Conservation (phyloP, 306 rosid genomes). For the Quillaja saponaria region DNA sequence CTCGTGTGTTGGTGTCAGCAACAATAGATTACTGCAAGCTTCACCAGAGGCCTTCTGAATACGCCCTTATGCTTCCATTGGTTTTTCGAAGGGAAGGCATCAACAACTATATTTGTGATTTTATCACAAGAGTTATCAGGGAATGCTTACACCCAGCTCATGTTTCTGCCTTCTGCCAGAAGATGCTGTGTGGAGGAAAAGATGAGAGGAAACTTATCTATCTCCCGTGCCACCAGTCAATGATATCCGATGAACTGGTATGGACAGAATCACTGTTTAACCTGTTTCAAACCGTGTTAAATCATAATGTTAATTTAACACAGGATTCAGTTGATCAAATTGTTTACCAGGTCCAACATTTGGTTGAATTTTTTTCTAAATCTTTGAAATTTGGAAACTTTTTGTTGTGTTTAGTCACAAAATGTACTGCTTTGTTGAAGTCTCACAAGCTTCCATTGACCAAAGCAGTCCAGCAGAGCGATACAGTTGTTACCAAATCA, state of each 20-base stretch:
- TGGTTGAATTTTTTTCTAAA: conserved; percentile 28
- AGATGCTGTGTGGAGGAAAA: conserved; percentile 38
- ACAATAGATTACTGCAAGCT: conserved; percentile 35
- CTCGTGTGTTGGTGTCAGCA: conserved; percentile 36
- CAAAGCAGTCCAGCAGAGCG: conserved; percentile 33
- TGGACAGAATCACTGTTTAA: conserved; percentile 47
- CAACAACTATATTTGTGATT: conserved; percentile 42
- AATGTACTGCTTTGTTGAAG: conserved; percentile 38
- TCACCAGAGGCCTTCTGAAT: conserved; percentile 33
- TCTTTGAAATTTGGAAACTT: conserved; percentile 47
- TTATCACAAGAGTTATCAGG: conserved; percentile 37
- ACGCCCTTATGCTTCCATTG: conserved; percentile 41
- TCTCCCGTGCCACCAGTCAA: conserved; percentile 38
- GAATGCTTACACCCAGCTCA: conserved; percentile 47
- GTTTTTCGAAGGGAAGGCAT: conserved; percentile 39
- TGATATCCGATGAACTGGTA: conserved; percentile 37
- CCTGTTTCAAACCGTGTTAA: conserved; percentile 40
- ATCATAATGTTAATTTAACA: conserved; percentile 39
- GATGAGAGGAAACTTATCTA: conserved; percentile 38
- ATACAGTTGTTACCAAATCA: conserved; percentile 38
- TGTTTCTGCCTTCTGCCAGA: conserved; percentile 43
- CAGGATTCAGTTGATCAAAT: conserved; percentile 41
- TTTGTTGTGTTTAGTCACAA: conserved; percentile 39
- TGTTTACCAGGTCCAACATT: conserved; percentile 37
- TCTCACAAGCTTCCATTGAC: conserved; percentile 35